Evolutionary conservation across 345 rosid genomes (phyloP), one percentile per base, ranked within the genome.

Genomic region (Microthlaspi erraticum): DNA sequence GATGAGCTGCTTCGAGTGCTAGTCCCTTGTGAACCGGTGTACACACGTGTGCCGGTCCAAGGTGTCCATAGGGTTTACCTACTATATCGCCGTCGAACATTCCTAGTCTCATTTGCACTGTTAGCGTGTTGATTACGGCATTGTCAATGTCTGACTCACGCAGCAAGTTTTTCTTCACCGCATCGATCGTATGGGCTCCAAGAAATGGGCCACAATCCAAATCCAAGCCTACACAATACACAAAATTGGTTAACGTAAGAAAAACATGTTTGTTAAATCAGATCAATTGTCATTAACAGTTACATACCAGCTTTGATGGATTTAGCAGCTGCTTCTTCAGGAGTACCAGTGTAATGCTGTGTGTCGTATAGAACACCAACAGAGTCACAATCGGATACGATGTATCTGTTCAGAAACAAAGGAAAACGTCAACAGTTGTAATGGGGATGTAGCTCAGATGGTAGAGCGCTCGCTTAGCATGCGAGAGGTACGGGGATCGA

Each of bases 401-500:
- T 86, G 26, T 94, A 91, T 67, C 98, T 93, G 79, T 34, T n/a
- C 0, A 7, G 12, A 20, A 34, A 20, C 59, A 18, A 3, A 6
- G n/a, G 10, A 26, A 10, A 1, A 19, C 43, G 14, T 23, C 36
- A 56, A 33, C 41, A 36, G 29, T 26, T 2, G 29, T 26, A 57
- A 38, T 18, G 89, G 87, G 88, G 89, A 82, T 83, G 88, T 84
- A 85, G 91, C 90, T 91, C 92, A 89, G 87, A 83, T 89, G 96
- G 90, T 87, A 87, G 90, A 87, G 89, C 87, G 87, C 91, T 87
- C 85, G 90, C 88, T 87, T 88, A 84, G 88, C 91, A 91, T 84
- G 89, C 86, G 86, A 89, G 98, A 86, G 93, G 87, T 73, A 83
- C 86, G 76, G 88, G 92, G 87, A 82, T 86, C 87, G 90, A 87